These are phyloP conservation scores for Stachybotrys elegans DNA, from an alignment of 2,329 filamentous ascomycete species.

Conservation along the genomic window DNA sequence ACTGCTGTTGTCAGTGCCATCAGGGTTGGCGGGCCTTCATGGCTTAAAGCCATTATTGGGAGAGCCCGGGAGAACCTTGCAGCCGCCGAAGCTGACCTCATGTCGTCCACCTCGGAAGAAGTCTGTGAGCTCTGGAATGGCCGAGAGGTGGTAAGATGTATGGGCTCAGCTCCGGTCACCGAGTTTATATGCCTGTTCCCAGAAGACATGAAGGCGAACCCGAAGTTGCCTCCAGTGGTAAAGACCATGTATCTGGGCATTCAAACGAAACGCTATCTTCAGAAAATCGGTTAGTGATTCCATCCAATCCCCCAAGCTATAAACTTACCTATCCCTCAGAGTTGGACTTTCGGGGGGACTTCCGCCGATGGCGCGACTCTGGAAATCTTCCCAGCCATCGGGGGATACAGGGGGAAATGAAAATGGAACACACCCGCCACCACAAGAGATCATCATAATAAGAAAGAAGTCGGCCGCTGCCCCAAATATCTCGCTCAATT, in stretches of 20 bases:
- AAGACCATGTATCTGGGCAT: background rate
- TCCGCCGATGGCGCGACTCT: no score
- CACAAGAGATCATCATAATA: slow-evolving; percentile 2
- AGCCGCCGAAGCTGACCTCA: slow-evolving; percentile 34
- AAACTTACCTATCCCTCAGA: background rate
- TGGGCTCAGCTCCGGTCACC: slow-evolving; percentile 9
- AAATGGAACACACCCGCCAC: no score
- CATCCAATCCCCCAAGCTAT: background rate
- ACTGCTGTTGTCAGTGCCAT: slow-evolving; percentile 39
- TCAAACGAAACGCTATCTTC: background rate
- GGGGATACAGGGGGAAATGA: no score
- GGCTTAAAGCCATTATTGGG: slow-evolving; percentile 38
- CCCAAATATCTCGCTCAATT: slow-evolving; percentile 8
- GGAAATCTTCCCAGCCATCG: no score
- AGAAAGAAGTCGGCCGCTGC: background rate
- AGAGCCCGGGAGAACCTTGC: slow-evolving; percentile 36
- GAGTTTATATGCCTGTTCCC: slow-evolving; percentile 13
- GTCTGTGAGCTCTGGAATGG: slow-evolving; percentile 41
- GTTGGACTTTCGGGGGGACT: no score
- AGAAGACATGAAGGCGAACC: background rate
- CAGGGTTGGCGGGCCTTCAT: slow-evolving; percentile 35
- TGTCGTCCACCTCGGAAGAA: slow-evolving; percentile 40
- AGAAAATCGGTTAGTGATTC: background rate
- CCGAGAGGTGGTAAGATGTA: slow-evolving; percentile 23
- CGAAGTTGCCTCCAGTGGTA: background rate